A percentile compares a stretch with the other conserved stretches of the same genome.
Evolutionary conservation across 2,329 filamentous ascomycete genomes (phyloP).

Genomic region (Pyrenochaeta sp.): DNA sequence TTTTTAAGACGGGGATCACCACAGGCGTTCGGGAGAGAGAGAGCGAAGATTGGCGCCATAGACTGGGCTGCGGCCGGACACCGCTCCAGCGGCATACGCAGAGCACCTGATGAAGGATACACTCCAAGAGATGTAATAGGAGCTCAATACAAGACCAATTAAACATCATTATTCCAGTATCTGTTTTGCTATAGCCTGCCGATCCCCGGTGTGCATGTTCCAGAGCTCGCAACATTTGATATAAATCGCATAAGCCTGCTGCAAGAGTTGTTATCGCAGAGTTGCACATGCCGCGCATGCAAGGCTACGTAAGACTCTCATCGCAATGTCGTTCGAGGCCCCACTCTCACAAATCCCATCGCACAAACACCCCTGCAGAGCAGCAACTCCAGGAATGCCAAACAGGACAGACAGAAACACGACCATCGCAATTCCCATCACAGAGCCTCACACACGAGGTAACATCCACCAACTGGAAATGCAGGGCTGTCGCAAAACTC

Average conservation of each 20-base stretch:
- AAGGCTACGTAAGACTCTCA: slow-evolving; percentile 6
- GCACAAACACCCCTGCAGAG: not conserved
- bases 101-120: not conserved
- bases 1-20: not conserved
- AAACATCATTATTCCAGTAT: not conserved
- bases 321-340: not conserved
- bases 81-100: not conserved
- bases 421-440: not conserved
- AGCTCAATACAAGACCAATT: not conserved
- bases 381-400: too few species aligned
- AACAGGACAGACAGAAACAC: too few species aligned
- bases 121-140: not conserved
- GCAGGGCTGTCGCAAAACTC: not conserved
- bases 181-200: not conserved
- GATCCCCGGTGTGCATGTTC: not conserved
- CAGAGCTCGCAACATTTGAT: not conserved
- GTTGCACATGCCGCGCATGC: not conserved
- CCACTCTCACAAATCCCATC: slow-evolving; percentile 1
- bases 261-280: not conserved
- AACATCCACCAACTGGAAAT: not conserved
- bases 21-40: not conserved
- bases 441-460: too few species aligned
- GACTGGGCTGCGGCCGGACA: not conserved
- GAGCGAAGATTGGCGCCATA: not conserved
- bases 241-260: too few species aligned